Base-by-base conservation (phyloP, 306 rosid genomes). In the Glycine latifolia region DNA sequence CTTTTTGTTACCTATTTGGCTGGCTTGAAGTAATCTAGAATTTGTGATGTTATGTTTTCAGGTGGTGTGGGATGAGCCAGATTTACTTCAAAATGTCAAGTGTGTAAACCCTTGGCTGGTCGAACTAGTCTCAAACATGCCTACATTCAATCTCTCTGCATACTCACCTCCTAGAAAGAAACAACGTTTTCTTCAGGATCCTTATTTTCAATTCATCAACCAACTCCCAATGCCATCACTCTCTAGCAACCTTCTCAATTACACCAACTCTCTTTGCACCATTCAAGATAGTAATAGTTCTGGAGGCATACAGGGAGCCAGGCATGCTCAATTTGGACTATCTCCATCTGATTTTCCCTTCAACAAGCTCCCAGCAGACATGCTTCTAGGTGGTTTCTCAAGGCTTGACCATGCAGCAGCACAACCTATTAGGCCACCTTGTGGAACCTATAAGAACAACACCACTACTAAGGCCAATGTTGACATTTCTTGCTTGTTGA, bases 251-350 rank as follows among this genome's bases (percentile, higher is more conserved):
- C 88, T 85, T 84, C 83, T 89, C 50, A 85, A 73, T 69, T 81
- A 91, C 26, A 85, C 81, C 70, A 87, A 83, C 86, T 65, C 91
- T 74, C 80, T 92, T 3, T 77, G 80, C 75, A 82, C 84, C 73
- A 65, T 91, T 76, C 83, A 88, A 69, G 86, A 87, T 71, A 77
- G 85, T 71, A 77, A 68, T 59, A 85, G 82, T 85, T 84, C 91
- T 76, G 88, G 93, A 85, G 89, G 98, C 97, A 91, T 96, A 88
- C 98, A 96, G 99, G 99, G 97, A 96, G 97, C 98, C 99, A 96
- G 99, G 99, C 99, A 96, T 88, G 87, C 91, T 89, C 98, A 87
- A 86, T 86, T 88, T 80, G 95, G 90, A 85, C 87, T 82, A 83
- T 83, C 93, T 81, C 84, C 93, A 43, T 79, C 86, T n/a, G 90